phyloP scores from a whole-genome alignment of 176 grass and related monocot genomes.

The barley (Hordeum vulgare) region MorexV3_pseudomolecules_assembly NC_058522.1:369255369-369255868 shows the following conservation, averaged over 20 bases:
- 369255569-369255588: constrained; percentile 58
- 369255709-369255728: constrained; percentile 48
- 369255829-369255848: constrained; percentile 86
- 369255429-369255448: constrained; percentile 15
- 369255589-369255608: constrained; percentile 41
- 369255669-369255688: constrained; percentile 41
- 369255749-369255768: constrained; percentile 75
- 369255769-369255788: constrained; percentile 99
- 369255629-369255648: constrained; percentile 41
- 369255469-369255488: constrained; percentile 96
- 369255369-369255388: constrained; percentile 13
- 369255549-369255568: constrained; percentile 97
- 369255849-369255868: constrained; percentile 64
- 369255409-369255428: constrained; percentile 26
- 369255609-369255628: constrained; percentile 47
- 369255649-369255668: constrained; percentile 38
- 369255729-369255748: constrained; percentile 53
- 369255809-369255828: constrained; percentile 74
- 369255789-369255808: constrained; percentile 94
- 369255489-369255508: constrained; percentile 76
- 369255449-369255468: constrained; percentile 89
- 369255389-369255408: not conserved
- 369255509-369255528: constrained; percentile 93
- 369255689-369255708: constrained; percentile 45
- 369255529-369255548: constrained; percentile 77